Conservation (phyloP, 2,329 filamentous ascomycete species). For the Colletotrichum noveboracense region DNA sequence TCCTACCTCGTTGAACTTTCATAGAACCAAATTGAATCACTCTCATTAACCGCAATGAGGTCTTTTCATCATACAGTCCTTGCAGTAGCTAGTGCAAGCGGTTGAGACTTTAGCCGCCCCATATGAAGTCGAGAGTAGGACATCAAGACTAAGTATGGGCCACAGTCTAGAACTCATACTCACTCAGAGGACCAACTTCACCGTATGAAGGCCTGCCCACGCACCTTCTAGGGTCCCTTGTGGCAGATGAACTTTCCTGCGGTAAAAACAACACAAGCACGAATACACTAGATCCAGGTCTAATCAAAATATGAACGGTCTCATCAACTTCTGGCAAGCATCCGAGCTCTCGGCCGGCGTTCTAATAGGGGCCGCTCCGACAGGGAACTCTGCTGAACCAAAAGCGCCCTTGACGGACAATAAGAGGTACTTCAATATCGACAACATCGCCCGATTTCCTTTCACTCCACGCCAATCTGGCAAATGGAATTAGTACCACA, state of each 20-base stretch:
- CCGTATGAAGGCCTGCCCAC: background rate
- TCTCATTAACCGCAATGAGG: background rate
- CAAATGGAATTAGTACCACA: background rate
- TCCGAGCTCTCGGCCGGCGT: background rate
- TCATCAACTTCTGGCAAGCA: background rate
- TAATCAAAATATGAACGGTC: background rate
- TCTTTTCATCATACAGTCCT: fast-evolving
- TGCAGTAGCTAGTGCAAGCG: background rate
- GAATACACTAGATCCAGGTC: background rate
- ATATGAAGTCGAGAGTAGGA: background rate
- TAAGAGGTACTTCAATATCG: background rate
- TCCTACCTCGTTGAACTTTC: fast-evolving
- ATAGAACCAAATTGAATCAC: background rate
- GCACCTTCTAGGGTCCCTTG: background rate
- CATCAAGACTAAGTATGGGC: no score
- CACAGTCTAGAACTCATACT: background rate
- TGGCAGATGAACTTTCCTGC: background rate
- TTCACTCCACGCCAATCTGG: background rate
- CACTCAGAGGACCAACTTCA: background rate
- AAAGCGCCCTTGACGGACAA: background rate
- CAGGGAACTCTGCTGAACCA: background rate
- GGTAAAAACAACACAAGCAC: background rate
- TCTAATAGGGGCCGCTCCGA: background rate
- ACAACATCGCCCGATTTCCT: background rate
- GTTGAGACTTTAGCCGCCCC: background rate